A percentile compares a stretch with the other conserved stretches of the same genome.
These are phyloP conservation scores for Coniochaeta prunicola DNA, from an alignment of 2,329 filamentous ascomycete species.

Conservation along the genomic window DNA sequence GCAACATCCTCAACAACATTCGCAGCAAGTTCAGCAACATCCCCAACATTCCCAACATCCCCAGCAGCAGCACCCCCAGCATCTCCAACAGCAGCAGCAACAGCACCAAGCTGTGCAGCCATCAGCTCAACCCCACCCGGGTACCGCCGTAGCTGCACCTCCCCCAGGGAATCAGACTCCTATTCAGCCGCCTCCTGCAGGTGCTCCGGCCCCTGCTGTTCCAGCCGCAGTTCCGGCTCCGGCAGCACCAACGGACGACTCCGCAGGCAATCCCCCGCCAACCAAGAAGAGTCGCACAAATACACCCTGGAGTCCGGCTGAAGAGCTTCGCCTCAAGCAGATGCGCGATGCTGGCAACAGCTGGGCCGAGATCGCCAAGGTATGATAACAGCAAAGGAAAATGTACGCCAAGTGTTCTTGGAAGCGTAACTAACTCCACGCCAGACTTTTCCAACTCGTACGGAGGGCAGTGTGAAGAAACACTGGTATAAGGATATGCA, in stretches of 20 bases:
- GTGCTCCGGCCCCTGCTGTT: slow-evolving; percentile 18
- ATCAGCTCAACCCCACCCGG: not conserved
- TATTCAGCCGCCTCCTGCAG: slow-evolving; percentile 19
- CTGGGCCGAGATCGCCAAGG: slow-evolving; percentile 98
- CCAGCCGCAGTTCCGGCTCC: slow-evolving; percentile 17
- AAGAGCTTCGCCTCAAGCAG: slow-evolving; percentile 85
- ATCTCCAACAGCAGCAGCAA: slow-evolving; percentile 20
- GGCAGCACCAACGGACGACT: slow-evolving; percentile 22
- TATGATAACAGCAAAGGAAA: slow-evolving; percentile 27
- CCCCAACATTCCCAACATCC: not conserved
- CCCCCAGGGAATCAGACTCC: slow-evolving; percentile 18
- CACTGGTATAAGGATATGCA: slow-evolving; percentile 99
- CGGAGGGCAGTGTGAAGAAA: slow-evolving; percentile 97
- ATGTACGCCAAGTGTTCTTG: not conserved
- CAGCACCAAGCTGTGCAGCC: slow-evolving; percentile 14
- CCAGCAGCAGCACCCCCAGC: slow-evolving; percentile 24
- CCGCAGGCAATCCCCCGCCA: slow-evolving; percentile 40
- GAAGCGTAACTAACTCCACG: slow-evolving; percentile 9
- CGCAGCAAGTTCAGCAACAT: slow-evolving; percentile 20
- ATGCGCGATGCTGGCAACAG: slow-evolving; percentile 91
- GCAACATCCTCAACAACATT: slow-evolving; percentile 15
- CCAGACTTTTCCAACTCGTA: slow-evolving; percentile 84
- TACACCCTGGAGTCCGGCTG: slow-evolving; percentile 93
- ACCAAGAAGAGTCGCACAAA: slow-evolving; percentile 96
- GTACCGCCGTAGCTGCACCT: slow-evolving; percentile 9